phyloP scores from a whole-genome alignment of 2,329 filamentous ascomycete genomes.

The Dothiorella sarmentorum region DNA sequence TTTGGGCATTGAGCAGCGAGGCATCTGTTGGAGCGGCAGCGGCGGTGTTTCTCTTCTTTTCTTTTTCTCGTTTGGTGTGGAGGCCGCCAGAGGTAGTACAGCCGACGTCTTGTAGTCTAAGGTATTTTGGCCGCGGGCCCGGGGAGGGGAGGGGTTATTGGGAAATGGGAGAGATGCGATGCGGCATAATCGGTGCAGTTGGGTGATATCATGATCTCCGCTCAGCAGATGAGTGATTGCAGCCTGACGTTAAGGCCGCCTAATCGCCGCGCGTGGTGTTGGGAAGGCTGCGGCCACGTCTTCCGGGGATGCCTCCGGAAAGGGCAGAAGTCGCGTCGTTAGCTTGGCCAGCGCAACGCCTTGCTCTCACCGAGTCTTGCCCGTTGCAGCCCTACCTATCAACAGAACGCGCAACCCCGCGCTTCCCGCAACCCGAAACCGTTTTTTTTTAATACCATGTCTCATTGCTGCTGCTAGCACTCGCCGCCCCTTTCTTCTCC shows the following conservation, averaged over 20 bases:
- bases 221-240: not conserved
- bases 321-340: not conserved
- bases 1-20: constrained; percentile 8
- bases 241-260: constrained; percentile 8
- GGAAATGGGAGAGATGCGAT: not conserved
- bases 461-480: not conserved
- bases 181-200: not conserved
- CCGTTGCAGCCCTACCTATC: constrained; percentile 10
- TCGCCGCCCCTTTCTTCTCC: not conserved
- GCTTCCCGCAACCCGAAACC: not conserved
- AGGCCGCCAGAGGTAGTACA: constrained; percentile 1
- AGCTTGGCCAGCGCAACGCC: not conserved
- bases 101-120: constrained; percentile 7
- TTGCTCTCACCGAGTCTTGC: constrained; percentile 3
- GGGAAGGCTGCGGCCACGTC: not conserved
- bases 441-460: constrained; percentile 5
- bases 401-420: not conserved
- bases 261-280: not conserved
- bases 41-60: not conserved
- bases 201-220: constrained; percentile 11
- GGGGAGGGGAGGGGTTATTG: constrained; percentile 2
- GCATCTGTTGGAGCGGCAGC: constrained; percentile 3
- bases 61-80: not conserved
- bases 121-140: constrained; percentile 7
- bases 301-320: not conserved